phyloP scores from a whole-genome alignment of 208 protist genomes.

The Leishmania mexicana region DNA sequence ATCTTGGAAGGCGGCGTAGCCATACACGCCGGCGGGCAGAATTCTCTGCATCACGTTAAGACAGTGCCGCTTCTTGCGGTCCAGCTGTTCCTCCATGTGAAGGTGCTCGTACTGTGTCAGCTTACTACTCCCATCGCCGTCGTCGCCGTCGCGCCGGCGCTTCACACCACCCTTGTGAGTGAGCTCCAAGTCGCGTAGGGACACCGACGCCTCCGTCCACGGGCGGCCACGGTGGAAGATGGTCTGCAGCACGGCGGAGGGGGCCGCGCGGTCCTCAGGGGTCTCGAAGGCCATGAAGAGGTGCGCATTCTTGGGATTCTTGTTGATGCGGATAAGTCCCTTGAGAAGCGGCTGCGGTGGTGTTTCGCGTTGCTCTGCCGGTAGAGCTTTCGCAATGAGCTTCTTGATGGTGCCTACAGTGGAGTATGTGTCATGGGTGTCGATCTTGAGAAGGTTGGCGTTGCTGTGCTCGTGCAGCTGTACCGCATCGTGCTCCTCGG shows the following conservation, averaged over 20 bases:
- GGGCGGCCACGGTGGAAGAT: conserved; percentile 53
- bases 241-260: conserved; percentile 42
- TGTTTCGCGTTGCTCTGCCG: conserved; percentile 13
- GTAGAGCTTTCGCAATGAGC: conserved; percentile 68
- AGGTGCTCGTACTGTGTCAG: conserved; percentile 73
- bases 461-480: conserved; percentile 82
- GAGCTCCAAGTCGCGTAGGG: conserved; percentile 59
- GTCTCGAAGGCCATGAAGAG: conserved; percentile 86
- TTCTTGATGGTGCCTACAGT: conserved; percentile 78
- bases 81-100: conserved; percentile 75
- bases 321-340: conserved; percentile 82
- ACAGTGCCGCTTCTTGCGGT: conserved; percentile 77
- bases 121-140: conserved; percentile 38
- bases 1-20: conserved; percentile 34
- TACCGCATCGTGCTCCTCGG: conserved; percentile 17
- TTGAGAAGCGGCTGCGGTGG: conserved; percentile 62
- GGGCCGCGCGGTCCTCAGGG: conserved; percentile 51
- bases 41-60: conserved; percentile 58
- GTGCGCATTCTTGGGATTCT: conserved; percentile 77
- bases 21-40: conserved; percentile 32
- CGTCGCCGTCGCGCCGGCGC: conserved; percentile 43
- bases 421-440: conserved; percentile 85
- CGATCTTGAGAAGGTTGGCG: conserved; percentile 86
- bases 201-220: conserved; percentile 66
- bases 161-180: conserved; percentile 82